These are phyloP conservation scores for Talaromyces sp. DNA, from an alignment of 2,329 filamentous ascomycete species.

Conservation along the genomic window DNA sequence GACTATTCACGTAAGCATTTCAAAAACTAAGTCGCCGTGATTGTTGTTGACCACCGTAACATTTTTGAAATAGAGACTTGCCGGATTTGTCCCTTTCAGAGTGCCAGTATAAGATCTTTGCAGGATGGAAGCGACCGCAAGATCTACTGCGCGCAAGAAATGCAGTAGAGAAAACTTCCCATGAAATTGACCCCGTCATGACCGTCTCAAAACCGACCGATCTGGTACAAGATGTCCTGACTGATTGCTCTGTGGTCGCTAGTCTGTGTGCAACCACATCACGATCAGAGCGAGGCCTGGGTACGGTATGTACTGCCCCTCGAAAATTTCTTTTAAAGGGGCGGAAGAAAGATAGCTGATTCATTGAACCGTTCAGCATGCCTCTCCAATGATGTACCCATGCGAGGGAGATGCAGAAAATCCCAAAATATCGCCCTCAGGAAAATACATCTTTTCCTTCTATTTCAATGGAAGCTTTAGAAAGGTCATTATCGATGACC, in stretches of 20 bases:
- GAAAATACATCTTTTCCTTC: slow-evolving; percentile 89
- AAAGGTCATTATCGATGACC: slow-evolving; percentile 85
- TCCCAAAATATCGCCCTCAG: slow-evolving; percentile 71
- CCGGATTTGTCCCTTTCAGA: slow-evolving; percentile 72
- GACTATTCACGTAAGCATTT: slow-evolving; percentile 65
- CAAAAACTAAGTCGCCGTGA: not conserved
- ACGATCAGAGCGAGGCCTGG: slow-evolving; percentile 68
- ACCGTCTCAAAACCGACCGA: slow-evolving; percentile 65
- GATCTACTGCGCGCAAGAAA: slow-evolving; percentile 61
- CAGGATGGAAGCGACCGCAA: slow-evolving; percentile 76
- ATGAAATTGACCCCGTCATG: slow-evolving; percentile 55
- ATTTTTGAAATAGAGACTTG: slow-evolving; percentile 67
- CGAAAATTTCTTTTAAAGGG: not conserved
- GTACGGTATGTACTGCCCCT: slow-evolving; percentile 56
- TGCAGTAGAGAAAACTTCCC: slow-evolving; percentile 28
- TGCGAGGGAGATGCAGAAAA: slow-evolving; percentile 62
- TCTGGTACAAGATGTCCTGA: slow-evolving; percentile 91
- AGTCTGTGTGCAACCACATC: slow-evolving; percentile 83
- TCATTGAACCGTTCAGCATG: slow-evolving; percentile 54
- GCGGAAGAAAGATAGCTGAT: no score
- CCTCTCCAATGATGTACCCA: slow-evolving; percentile 74
- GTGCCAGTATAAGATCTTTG: slow-evolving; percentile 74
- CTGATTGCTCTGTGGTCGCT: slow-evolving; percentile 95
- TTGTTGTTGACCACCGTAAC: slow-evolving; percentile 28
- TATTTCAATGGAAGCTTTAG: slow-evolving; percentile 95